Conservation (phyloP, 1,139 yeast species). For the Pichia sp. region DNA sequence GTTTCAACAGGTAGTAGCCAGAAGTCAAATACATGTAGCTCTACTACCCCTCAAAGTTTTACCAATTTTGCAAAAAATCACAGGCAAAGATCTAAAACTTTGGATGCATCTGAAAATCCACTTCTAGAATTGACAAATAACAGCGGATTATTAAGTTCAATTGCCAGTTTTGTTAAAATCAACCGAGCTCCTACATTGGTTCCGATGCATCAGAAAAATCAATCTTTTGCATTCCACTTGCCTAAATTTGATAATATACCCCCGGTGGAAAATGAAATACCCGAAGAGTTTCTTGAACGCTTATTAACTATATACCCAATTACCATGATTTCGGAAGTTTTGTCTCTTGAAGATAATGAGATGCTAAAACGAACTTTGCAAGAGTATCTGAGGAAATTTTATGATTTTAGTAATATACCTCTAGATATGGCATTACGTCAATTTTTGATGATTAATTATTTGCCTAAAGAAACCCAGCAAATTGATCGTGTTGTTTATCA, state of each 20-base stretch:
- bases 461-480: slow-evolving; percentile 66
- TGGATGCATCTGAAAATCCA: slow-evolving; percentile 18
- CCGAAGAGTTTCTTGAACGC: slow-evolving; percentile 16
- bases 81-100: slow-evolving; percentile 23
- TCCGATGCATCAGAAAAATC: neutral
- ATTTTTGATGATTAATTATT: slow-evolving; percentile 43
- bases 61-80: neutral
- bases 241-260: slow-evolving; percentile 4
- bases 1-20: neutral
- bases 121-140: slow-evolving; percentile 7
- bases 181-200: slow-evolving; percentile 7
- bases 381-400: slow-evolving; percentile 30
- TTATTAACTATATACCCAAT: slow-evolving; percentile 18
- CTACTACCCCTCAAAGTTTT: neutral
- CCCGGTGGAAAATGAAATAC: slow-evolving; percentile 10
- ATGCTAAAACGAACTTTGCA: slow-evolving; percentile 27
- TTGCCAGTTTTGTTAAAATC: slow-evolving; percentile 22
- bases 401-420: slow-evolving; percentile 44
- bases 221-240: neutral
- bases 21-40: no score
- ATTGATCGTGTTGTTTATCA: slow-evolving; percentile 54
- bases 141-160: slow-evolving; percentile 21
- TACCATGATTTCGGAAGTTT: slow-evolving; percentile 13
- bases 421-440: slow-evolving; percentile 55
- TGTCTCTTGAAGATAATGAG: slow-evolving; percentile 15